Conservation (phyloP, 768 basidiomycete species). For the Boletus speciosus region DNA sequence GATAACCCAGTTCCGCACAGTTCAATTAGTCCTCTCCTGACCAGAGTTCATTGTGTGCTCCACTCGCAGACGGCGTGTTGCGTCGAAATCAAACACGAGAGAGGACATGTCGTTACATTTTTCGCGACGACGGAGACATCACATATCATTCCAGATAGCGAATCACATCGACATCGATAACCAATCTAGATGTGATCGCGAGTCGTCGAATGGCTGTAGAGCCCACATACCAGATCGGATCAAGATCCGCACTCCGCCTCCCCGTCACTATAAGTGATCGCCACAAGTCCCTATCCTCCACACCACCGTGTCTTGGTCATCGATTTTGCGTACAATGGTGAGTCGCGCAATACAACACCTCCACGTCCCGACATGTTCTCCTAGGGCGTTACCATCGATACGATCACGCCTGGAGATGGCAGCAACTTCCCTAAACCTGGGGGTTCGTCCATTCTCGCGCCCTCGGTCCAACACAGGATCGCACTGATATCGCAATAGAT, state of each 20-base stretch:
- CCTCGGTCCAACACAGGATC: constrained; percentile 14
- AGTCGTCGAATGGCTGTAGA: constrained; percentile 4
- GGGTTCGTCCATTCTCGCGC: constrained; percentile 45
- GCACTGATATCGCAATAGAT: constrained; percentile 43
- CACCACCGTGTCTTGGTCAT: constrained; percentile 26
- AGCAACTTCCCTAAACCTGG: constrained; percentile 61
- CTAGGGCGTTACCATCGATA: constrained; percentile 71
- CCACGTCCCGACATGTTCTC: constrained; percentile 1
- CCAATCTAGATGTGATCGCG: constrained; percentile 18
- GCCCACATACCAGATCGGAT: constrained; percentile 46
- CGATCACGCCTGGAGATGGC: constrained; percentile 59
- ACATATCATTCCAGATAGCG: constrained; percentile 2
- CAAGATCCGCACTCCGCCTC: constrained; percentile 72
- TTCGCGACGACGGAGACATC: constrained; percentile 9
- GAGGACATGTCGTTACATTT: constrained; percentile 2
- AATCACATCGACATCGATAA: constrained; percentile 31
- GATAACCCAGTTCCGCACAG: constrained; percentile 15
- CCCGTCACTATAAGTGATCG: constrained; percentile 42
- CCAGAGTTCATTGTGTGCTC: background rate
- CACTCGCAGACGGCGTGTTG: background rate
- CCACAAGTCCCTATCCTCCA: constrained; percentile 21
- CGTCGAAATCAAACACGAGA: background rate
- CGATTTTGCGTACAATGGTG: constrained; percentile 33
- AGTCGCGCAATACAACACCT: constrained; percentile 6
- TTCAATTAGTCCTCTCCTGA: background rate